Percentiles rank a stretch among this genome's conserved stretches.
These are phyloP conservation scores for Blastocladiella britannica DNA, from an alignment of 192 early-diverging fungal genomes.

Conservation along the genomic window DNA sequence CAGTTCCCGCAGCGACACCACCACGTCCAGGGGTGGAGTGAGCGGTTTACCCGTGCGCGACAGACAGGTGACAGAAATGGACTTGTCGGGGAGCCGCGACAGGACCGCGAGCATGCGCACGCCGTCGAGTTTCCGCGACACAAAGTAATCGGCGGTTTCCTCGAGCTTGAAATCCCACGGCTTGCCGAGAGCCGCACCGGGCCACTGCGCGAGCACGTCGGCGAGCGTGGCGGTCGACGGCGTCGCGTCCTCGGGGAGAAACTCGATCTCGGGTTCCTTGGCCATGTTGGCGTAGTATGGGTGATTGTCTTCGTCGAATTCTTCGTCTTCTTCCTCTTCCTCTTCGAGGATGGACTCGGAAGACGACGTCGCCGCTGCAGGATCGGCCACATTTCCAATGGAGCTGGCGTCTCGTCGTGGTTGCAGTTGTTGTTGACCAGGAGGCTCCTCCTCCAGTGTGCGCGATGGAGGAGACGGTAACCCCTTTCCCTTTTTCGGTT, in stretches of 20 bases:
- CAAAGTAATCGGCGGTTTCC: neutral
- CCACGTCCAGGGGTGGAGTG: no score
- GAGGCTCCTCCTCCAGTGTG: no score
- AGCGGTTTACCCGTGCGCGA: neutral
- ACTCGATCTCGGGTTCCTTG: no score
- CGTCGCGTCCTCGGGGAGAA: neutral
- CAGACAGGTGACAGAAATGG: no score
- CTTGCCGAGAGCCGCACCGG: neutral
- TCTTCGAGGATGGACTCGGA: no score
- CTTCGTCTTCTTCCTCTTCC: neutral
- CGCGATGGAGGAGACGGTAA: no score
- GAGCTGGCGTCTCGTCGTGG: no score
- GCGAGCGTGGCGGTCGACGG: neutral
- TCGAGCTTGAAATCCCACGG: neutral
- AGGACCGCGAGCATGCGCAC: neutral
- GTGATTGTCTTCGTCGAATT: neutral
- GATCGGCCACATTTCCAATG: neutral
- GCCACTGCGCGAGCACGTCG: neutral
- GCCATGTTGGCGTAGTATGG: no score
- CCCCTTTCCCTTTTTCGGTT: no score
- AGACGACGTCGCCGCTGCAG: neutral
- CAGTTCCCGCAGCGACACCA: no score
- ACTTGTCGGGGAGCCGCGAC: no score
- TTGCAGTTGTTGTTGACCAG: neutral
- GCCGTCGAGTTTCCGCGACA: neutral